Base-by-base conservation (phyloP, 2,329 filamentous ascomycete species). In the Cercospora zeina region DNA sequence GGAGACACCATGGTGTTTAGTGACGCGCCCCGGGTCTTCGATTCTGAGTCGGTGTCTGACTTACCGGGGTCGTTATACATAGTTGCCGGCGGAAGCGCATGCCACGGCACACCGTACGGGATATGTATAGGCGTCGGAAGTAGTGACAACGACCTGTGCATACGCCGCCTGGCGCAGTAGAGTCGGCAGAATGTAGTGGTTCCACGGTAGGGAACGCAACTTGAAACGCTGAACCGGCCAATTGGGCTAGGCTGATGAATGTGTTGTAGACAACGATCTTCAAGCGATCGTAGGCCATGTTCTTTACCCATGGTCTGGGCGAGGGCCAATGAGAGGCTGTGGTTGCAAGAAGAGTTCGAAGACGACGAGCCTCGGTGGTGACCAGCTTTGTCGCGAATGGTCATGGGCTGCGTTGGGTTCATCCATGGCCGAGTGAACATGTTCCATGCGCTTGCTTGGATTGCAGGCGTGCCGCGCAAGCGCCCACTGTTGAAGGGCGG, bases 401-500 rank as follows among this genome's bases (percentile, higher is more conserved):
- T 47, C 42, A 19, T 14, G 13, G 27, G 42, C 21, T 11, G 21
- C 10, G 42, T 47, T 19, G 24, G 42, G 42, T 47, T 11, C 14
- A 24, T 13, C 24, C 42, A 47, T 19, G 11, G 13, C 42, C 42
- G 7, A 47, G 42, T 47, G 42, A 13, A 34, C 42, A 47, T 47
- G 42, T 47, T 19, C 42, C 21, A n/a, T 47, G 42, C 42, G 21
- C 42, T 47, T 47, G 42, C 42, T 24, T 47, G 11, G 27, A 7
- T 9, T 2, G 13, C 42, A 47, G 21, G 11, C 24, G 42, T 47
- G 42, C 42, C 42, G 42, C 24, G 49, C 33, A 53, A 19, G 49
- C 49, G 49, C 49, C n/a, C 49, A 31, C 49, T 53, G 24, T 34
- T 31, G 27, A 53, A 21, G 49, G 10, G 30, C n/a, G n/a, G 36